Percentiles rank a stretch among this genome's conserved stretches.
phyloP scores from a whole-genome alignment of 2,329 filamentous ascomycete genomes.

The Myriosclerotinia scirpicola region DNA sequence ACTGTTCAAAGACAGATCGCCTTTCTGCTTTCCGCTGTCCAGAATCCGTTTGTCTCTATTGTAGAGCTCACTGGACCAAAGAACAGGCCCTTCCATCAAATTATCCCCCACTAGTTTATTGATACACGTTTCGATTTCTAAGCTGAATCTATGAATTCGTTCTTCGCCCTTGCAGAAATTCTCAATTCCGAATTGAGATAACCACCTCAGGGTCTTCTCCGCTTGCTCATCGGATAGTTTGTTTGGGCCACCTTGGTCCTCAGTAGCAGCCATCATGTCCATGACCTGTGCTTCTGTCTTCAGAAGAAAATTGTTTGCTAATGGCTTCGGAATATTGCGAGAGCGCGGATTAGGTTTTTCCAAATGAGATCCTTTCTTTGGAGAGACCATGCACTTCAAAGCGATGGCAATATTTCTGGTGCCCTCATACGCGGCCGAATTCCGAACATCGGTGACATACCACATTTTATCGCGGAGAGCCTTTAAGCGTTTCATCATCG shows the following conservation, averaged over 20 bases:
- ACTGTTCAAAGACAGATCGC: conserved; percentile 49
- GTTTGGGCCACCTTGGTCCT: conserved; percentile 85
- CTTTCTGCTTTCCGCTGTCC: conserved; percentile 50
- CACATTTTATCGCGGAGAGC: conserved; percentile 95
- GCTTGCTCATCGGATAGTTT: conserved; percentile 96
- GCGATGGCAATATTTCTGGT: conserved; percentile 83
- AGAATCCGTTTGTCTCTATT: conserved; percentile 66
- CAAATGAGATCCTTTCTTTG: conserved; percentile 45
- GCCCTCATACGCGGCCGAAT: conserved; percentile 84
- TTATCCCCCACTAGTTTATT: conserved; percentile 82
- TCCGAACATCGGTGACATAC: conserved; percentile 92
- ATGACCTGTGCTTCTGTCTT: conserved; percentile 83
- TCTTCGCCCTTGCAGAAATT: conserved; percentile 96
- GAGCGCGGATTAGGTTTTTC: conserved; percentile 43
- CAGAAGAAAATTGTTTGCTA: conserved; percentile 60
- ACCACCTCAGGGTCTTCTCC: conserved; percentile 79
- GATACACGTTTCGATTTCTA: conserved; percentile 84
- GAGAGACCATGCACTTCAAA: conserved; percentile 83
- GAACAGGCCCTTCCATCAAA: conserved; percentile 77
- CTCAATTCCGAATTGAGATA: conserved; percentile 77
- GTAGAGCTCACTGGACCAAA: conserved; percentile 92
- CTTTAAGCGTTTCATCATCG: conserved; percentile 71
- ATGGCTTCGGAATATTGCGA: conserved; percentile 39
- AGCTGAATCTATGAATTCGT: conserved; percentile 87
- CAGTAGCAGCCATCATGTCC: conserved; percentile 78